Conservation (phyloP, 2,329 filamentous ascomycete genomes). For the Diaporthe sp. region DNA sequence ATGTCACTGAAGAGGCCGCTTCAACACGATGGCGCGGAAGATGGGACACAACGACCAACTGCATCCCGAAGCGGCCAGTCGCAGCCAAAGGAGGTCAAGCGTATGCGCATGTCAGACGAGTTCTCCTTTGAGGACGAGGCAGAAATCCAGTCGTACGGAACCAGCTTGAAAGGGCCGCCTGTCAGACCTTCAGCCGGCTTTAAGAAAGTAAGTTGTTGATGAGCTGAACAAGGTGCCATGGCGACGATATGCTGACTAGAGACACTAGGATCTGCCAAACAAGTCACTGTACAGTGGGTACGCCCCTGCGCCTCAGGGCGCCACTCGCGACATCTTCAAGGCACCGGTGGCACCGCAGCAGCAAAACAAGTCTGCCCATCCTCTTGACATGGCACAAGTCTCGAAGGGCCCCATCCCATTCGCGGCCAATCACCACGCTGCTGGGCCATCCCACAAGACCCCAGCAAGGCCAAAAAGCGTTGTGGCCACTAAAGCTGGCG, state of each 20-base stretch:
- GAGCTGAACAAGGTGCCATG: neutral
- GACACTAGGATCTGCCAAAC: constrained; percentile 64
- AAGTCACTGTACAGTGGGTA: constrained; percentile 74
- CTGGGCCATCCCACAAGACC: constrained; percentile 72
- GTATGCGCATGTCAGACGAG: constrained; percentile 80
- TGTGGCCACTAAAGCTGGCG: constrained; percentile 62
- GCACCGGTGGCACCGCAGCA: constrained; percentile 74
- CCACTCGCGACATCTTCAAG: constrained; percentile 71
- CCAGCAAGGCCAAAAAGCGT: constrained; percentile 67
- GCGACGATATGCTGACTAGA: constrained; percentile 46
- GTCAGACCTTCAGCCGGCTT: constrained; percentile 80
- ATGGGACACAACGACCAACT: constrained; percentile 59
- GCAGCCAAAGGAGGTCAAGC: constrained; percentile 81
- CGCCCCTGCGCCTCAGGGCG: constrained; percentile 64
- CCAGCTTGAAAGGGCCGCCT: constrained; percentile 80
- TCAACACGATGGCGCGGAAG: constrained; percentile 71
- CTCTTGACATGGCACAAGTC: constrained; percentile 86
- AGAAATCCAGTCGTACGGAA: constrained; percentile 66
- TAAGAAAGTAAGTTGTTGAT: constrained; percentile 69
- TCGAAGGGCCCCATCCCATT: constrained; percentile 92
- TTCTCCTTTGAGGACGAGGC: constrained; percentile 67
- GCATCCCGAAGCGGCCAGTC: constrained; percentile 65
- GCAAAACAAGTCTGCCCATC: constrained; percentile 74
- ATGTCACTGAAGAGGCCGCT: constrained; percentile 80
- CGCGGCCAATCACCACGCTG: constrained; percentile 73